Conservation (phyloP, 2,329 filamentous ascomycete genomes). For the Blastomyces emzantsi region DNA sequence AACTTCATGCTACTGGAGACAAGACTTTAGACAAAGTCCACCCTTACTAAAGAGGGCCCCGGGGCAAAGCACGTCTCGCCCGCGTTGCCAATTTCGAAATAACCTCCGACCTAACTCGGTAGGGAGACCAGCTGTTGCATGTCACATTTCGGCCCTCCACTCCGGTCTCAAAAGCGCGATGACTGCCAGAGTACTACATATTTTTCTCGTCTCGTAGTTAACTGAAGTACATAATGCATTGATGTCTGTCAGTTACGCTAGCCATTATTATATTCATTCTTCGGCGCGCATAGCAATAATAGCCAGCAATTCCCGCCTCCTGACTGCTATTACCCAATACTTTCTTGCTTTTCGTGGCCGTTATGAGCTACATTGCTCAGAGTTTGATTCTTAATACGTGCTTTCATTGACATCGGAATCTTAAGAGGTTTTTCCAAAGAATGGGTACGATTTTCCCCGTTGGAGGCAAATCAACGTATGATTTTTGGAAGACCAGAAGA, state of each 20-base stretch:
- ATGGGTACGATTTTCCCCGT: background rate
- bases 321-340: background rate
- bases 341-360: background rate
- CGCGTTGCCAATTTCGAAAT: background rate
- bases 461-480: background rate
- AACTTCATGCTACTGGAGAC: background rate
- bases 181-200: background rate
- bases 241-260: background rate
- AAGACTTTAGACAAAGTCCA: background rate
- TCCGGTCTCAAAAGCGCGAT: background rate
- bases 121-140: background rate
- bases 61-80: constrained; percentile 4
- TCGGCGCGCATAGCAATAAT: background rate
- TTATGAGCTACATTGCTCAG: background rate
- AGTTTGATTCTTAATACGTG: background rate
- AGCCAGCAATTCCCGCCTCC: background rate
- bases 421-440: background rate
- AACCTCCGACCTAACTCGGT: background rate
- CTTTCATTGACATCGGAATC: background rate
- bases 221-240: background rate
- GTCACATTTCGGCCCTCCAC: background rate
- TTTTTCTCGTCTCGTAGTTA: background rate
- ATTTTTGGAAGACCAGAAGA: background rate
- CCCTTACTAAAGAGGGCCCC: background rate
- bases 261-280: background rate